Evolutionary conservation across 805 yeast species (phyloP), one percentile per base, ranked within the genome.

Genomic region (Metschnikowia sp.): DNA sequence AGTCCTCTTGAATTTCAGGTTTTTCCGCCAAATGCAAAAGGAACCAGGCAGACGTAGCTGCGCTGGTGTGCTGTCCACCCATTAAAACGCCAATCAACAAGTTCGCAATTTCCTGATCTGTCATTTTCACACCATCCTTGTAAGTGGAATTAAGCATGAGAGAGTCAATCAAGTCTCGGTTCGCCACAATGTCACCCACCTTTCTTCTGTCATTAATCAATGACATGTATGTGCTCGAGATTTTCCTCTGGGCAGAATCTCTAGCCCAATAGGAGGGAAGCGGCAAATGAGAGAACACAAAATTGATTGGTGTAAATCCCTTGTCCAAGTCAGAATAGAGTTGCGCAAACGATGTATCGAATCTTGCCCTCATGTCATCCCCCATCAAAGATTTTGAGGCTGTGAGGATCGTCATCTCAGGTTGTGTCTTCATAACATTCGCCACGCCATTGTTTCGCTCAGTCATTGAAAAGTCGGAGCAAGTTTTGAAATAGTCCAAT

Each of bases 11-110:
- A 51, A 92, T 72, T 36, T 87, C 86, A 39, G 95, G 96, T 60
- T 81, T 76, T 60, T 86, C 96, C 55, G 90, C 97, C 52, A 94
- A 77, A 64, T 94, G 98, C 55, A 94, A 77, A 63, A 94, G 74
- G 62, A 83, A 83, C 99, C 99, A 94, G 13, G 97, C 86, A 36
- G 96, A 87, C 19, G 99, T 94, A 22, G 98, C 80, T 38, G 98
- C 94, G 53, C 96, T 86, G 28, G 99, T 94, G 69, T 94, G 99
- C 75, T 94, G 99, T 53, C 99, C 99, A 61, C 99, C 99, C 99
- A 94, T 94, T 52, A 94, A 77, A 46, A 94, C 86, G 68, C 98
- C 99, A 68, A 94, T 92, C 66, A 90, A 75, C 67, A 94, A 76
- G 69, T 91, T 87, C 42, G 98, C 94, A 62, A 94, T 89, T 72